These are phyloP conservation scores for Leptographium galeiforme DNA, from an alignment of 2,329 filamentous ascomycete species.

Conservation along the genomic window DNA sequence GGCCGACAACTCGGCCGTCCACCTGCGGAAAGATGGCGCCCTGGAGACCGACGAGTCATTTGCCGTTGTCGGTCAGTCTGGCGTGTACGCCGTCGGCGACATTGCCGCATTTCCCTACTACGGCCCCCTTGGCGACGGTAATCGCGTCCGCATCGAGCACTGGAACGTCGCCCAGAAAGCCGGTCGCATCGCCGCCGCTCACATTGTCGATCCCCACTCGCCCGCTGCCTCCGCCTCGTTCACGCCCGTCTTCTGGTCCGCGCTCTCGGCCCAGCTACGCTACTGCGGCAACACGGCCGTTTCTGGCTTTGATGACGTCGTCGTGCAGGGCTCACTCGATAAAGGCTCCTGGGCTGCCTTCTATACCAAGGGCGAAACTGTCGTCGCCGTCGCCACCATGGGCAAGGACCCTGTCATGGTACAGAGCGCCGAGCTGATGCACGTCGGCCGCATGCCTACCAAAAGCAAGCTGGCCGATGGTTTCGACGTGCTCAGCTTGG, in stretches of 20 bases:
- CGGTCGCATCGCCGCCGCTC: slow-evolving; percentile 63
- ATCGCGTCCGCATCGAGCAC: slow-evolving; percentile 76
- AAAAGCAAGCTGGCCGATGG: slow-evolving; percentile 65
- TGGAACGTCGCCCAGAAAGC: slow-evolving; percentile 97
- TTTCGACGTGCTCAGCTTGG: slow-evolving; percentile 33
- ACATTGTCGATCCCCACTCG: slow-evolving; percentile 47
- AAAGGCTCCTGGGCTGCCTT: slow-evolving; percentile 79
- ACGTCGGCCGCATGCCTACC: slow-evolving; percentile 63
- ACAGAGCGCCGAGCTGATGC: slow-evolving; percentile 77
- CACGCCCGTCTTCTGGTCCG: slow-evolving; percentile 95
- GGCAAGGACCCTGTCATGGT: slow-evolving; percentile 75
- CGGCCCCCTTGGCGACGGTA: slow-evolving; percentile 69
- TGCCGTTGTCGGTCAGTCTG: slow-evolving; percentile 58
- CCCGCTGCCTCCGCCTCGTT: slow-evolving; percentile 39
- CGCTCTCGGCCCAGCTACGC: slow-evolving; percentile 73
- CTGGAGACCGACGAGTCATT: slow-evolving; percentile 70
- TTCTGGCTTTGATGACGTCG: slow-evolving; percentile 68
- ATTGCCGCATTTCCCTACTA: slow-evolving; percentile 92
- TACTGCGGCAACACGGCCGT: slow-evolving; percentile 77
- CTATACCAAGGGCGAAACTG: slow-evolving; percentile 73
- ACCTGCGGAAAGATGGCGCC: slow-evolving; percentile 74
- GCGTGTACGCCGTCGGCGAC: slow-evolving; percentile 88
- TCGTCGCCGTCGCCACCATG: slow-evolving; percentile 88
- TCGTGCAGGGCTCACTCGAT: slow-evolving; percentile 63
- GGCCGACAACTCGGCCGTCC: slow-evolving; percentile 53